Base-by-base conservation (phyloP, 2,329 filamentous ascomycete genomes). In the Neopestalotiopsis sp. region DNA sequence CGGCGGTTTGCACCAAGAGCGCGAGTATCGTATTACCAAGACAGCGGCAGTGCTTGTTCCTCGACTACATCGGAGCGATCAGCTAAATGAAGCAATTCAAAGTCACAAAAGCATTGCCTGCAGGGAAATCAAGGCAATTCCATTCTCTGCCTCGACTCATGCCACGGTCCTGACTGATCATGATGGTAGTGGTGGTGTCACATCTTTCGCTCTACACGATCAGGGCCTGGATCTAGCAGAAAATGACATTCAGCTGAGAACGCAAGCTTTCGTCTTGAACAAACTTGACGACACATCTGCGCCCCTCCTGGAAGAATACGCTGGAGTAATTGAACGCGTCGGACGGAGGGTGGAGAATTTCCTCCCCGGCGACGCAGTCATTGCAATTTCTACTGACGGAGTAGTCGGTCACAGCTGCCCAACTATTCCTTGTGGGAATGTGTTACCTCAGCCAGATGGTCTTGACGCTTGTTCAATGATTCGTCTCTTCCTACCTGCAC, bases 1-100 rank as follows among this genome's bases (percentile, higher is more conserved):
- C 12, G 6, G n/a, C 10, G 40, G n/a, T 9, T 14, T 38, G 2
- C 62, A 71, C 30, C 40, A 42, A 1, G 71, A 73, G 59, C 71
- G 71, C 20, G 71, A 73, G 42, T 73, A 71, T 56, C 45, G 67
- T 4, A 61, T 74, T 2, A 32, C 12, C 7, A 32, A 58, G 1
- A 66, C 68, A 5, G 68, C 53, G 1, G 30, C 62, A 9, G 70
- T 73, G 1, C 30, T 70, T 4, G 57, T 73, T n/a, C 73, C 73
- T 2, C 73, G 73, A 13, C 49, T 74, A 17, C 69, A 56, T 34
- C 67, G 34, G 32, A 71, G 67, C 53, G 67, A 68, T n/a, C 24
- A 65, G 40, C 68, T 74, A 3, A 71, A 73, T 57, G 40, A 49
- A 5, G 63, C 67, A n/a, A 65, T 74, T 6, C 13, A n/a, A 4